These are phyloP conservation scores for Nicotiana sylvestris DNA, from an alignment of 257 asterid species.

Conservation along the genomic window DNA sequence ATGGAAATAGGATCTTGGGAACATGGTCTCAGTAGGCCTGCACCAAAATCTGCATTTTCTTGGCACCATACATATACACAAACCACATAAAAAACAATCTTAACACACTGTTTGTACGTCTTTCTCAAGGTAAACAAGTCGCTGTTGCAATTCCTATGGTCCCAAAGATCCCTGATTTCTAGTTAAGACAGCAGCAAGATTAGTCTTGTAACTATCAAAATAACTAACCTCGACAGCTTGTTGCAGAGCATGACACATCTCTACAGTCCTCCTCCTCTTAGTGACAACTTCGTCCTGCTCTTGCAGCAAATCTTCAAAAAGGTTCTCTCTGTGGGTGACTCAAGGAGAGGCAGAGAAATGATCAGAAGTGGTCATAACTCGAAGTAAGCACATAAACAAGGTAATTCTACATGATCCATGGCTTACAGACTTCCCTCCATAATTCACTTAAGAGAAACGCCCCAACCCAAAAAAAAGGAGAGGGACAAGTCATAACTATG, in stretches of 20 bases:
- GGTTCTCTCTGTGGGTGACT: conserved; percentile 12
- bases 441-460: no score
- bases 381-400: background rate
- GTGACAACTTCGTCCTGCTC: conserved; percentile 21
- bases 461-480: background rate
- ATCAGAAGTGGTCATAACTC: background rate
- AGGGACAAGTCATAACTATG: background rate
- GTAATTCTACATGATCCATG: background rate
- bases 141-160: background rate
- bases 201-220: background rate
- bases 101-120: background rate
- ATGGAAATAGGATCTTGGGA: background rate
- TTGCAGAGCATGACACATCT: conserved; percentile 15
- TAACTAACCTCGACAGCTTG: conserved; percentile 23
- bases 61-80: background rate
- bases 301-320: conserved; percentile 19
- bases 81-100: background rate
- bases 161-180: background rate
- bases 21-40: background rate
- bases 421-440: no score
- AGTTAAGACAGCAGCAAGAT: background rate
- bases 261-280: conserved; percentile 10
- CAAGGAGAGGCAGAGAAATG: background rate
- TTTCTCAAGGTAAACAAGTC: background rate
- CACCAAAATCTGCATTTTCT: background rate